Conservation (phyloP, 2,329 filamentous ascomycete genomes). For the Talaromyces funiculosus region DNA sequence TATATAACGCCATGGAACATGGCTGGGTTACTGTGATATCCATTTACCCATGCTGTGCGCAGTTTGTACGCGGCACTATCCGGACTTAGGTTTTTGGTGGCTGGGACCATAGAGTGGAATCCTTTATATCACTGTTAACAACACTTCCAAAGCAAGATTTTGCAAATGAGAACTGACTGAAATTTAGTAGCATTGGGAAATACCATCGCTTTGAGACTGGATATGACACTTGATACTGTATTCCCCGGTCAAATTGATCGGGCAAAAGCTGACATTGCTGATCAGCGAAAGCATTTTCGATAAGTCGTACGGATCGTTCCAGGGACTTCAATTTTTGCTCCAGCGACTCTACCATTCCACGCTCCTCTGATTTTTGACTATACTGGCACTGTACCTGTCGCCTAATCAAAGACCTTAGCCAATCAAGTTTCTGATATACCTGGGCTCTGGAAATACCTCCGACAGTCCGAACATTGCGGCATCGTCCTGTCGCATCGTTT, state of each 20-base stretch:
- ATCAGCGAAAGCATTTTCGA: background rate
- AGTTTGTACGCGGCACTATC: conserved; percentile 8
- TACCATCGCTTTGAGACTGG: conserved; percentile 6
- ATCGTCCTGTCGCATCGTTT: conserved; percentile 7
- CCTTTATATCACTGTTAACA: background rate
- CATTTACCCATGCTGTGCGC: conserved; percentile 5
- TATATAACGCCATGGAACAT: conserved; percentile 9
- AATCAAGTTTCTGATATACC: background rate
- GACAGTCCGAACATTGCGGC: conserved; percentile 6
- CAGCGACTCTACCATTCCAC: conserved; percentile 7
- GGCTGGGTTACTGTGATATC: conserved; percentile 3
- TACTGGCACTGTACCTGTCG: conserved; percentile 2
- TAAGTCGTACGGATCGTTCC: background rate
- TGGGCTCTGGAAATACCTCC: background rate
- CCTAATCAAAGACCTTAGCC: background rate
- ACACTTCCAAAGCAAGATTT: background rate
- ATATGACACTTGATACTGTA: conserved; percentile 5
- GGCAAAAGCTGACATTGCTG: background rate
- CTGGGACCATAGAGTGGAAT: conserved; percentile 9
- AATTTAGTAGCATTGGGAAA: conserved; percentile 9
- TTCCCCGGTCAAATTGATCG: background rate
- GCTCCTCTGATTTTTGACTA: conserved; percentile 5
- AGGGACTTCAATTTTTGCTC: conserved; percentile 5
- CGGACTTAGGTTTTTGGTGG: conserved; percentile 2
- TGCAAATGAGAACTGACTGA: background rate